Base-by-base conservation (phyloP, 2,329 filamentous ascomycete genomes). In the Diplocarpon mali region DNA sequence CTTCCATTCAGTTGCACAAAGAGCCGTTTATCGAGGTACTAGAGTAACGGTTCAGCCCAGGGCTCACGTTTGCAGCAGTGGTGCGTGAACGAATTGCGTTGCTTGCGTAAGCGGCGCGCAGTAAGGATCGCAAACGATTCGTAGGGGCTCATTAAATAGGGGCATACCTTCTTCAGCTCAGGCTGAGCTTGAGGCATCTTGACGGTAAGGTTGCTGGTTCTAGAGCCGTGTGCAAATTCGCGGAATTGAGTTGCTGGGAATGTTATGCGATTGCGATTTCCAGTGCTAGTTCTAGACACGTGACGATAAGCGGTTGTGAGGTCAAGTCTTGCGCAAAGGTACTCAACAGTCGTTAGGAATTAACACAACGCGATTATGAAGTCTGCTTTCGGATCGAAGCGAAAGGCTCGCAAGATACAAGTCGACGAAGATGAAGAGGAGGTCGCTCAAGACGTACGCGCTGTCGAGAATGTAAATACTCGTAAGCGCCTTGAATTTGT, bases 11-110 rank as follows among this genome's bases (percentile, higher is more conserved):
- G 73, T 67, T 98, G 90, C 56, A 96, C 88, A 67, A 95, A 95
- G 62, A 98, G 78, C 69, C 90, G 79, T 79, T 98, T 98, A 75
- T 98, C 92, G 69, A 98, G 88, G 69, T 98, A 98, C 92, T 98
- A 60, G 24, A 40, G 41, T 16, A 16, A 47, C 13, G 15, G 32
- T 35, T 53, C 49, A 54, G 52, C 52, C 44, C 50, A 60, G 60
- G 50, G 67, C 89, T 87, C 78, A 94, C 34, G 10, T 14, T 11
- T 43, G 14, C 40, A 32, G 31, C 10, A 43, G 14, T 38, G 16
- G 24, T 14, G 11, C 40, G 5, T 12, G 2, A 15, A 14, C 8
- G 9, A 15, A 24, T 51, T 38, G 42, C 53, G 35, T 29, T 46
- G 34, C 20, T 51, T 29, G 50, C 46, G 47, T 47, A 36, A 52